Base-by-base conservation (phyloP, 2,329 filamentous ascomycete genomes). In the Xylariaceae sp. region DNA sequence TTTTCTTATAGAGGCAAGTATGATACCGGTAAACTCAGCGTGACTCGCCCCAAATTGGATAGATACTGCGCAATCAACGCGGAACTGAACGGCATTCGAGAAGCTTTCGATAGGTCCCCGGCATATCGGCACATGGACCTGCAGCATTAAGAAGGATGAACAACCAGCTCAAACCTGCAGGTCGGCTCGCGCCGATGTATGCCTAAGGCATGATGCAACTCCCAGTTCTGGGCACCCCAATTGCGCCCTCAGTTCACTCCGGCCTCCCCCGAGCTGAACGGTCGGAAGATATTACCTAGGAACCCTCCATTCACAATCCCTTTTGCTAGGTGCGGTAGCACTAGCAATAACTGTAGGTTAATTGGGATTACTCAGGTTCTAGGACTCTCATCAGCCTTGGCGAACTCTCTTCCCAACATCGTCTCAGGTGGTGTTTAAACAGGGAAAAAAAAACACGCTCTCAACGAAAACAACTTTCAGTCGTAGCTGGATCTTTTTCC, bases 101-200 rank as follows among this genome's bases (percentile, higher is more conserved):
- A 44, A 47, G 30, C 5, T 19, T 39, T 47, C 45, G 18, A 19
- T 18, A 18, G 29, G 49, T 26, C 22, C 41, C 45, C 55, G 55
- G 55, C 50, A 57, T 53, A 55, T n/a, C 55, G 55, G 55, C 55
- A 57, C 43, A 37, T 51, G 34, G 40, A 49, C 39, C 43, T 54
- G 39, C 21, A 15, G 40, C 51, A 43, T 49, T 44, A 49, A 41
- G 12, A 15, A n/a, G 40, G 32, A 43, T 37, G 32, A 47, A 41
- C 47, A 48, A 51, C 47, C 44, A 43, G 46, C 50, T 41, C 54
- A 51, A 40, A 44, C 37, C 30, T 49, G 51, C 44, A 42, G 55
- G 49, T 49, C 47, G 52, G 45, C 44, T 57, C 51, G 37, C 49
- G 29, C 52, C 42, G 52, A 47, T 45, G 16, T 12, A 51, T 45